Conservation (phyloP, 257 asterid species). For the Haberlea rhodopensis region DNA sequence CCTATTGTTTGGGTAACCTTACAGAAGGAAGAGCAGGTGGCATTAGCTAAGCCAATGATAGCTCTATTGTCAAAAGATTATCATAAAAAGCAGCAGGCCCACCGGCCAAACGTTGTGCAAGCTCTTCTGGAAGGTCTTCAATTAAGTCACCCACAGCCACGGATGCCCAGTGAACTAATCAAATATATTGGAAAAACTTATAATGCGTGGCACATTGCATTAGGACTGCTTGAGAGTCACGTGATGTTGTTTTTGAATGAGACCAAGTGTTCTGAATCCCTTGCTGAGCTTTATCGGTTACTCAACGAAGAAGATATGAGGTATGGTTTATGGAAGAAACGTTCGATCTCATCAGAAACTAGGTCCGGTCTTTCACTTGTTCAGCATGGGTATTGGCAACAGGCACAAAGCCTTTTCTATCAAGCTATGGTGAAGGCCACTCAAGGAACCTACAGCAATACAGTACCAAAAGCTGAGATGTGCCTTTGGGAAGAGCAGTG, state of each 20-base stretch:
- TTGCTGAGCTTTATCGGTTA: conserved; percentile 97
- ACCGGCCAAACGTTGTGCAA: conserved; percentile 96
- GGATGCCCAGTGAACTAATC: conserved; percentile 98
- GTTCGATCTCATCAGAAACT: conserved; percentile 88
- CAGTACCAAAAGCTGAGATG: conserved; percentile 99
- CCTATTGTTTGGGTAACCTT: conserved; percentile 99
- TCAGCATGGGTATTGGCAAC: conserved; percentile 99
- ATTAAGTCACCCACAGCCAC: conserved; percentile 97
- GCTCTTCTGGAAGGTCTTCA: conserved; percentile 99
- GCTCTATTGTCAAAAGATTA: conserved; percentile 90
- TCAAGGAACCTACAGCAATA: conserved; percentile 94
- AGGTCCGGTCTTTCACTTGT: conserved; percentile 96
- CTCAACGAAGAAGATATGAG: conserved; percentile 99
- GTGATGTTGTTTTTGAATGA: conserved; percentile 92
- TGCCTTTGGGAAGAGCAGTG: conserved; percentile 99
- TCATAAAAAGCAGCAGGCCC: conserved; percentile 94
- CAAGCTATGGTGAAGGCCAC: conserved; percentile 99
- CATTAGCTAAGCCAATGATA: conserved; percentile 97
- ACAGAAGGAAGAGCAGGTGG: conserved; percentile 93
- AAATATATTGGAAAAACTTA: conserved; percentile 96
- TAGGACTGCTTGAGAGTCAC: conserved; percentile 93
- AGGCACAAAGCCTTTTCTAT: conserved; percentile 91
- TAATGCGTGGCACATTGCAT: conserved; percentile 95
- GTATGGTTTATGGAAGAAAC: conserved; percentile 98
- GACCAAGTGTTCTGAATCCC: conserved; percentile 90